A percentile compares a stretch with the other conserved stretches of the same genome.
These are phyloP conservation scores for Blastobotrys arbuscula DNA, from an alignment of 1,139 yeast genomes.

Conservation along the genomic window DNA sequence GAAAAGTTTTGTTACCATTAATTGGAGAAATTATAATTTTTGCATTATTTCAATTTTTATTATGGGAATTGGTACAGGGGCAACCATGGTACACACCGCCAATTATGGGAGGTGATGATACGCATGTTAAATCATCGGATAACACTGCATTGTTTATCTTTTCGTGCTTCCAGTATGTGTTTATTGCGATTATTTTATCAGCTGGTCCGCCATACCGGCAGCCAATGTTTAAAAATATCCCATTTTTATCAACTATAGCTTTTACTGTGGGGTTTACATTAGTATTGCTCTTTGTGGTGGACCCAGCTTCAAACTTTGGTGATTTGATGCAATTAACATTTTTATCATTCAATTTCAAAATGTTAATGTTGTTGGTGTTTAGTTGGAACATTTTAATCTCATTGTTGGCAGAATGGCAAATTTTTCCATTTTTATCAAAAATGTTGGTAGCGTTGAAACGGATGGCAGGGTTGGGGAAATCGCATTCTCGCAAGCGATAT, in stretches of 20 bases:
- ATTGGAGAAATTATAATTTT: conserved; percentile 64
- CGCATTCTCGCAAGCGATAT: conserved; percentile 30
- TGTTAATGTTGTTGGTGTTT: conserved; percentile 44
- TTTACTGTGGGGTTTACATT: conserved; percentile 47
- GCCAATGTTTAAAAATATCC: conserved; percentile 60
- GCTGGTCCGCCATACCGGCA: conserved; percentile 96
- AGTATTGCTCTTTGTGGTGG: conserved; percentile 47
- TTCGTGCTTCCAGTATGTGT: conserved; percentile 83
- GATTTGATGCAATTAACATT: conserved; percentile 68
- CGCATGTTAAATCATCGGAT: conserved; percentile 80
- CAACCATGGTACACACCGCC: conserved; percentile 75
- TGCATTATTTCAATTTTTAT: conserved; percentile 54
- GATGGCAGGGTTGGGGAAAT: conserved; percentile 26
- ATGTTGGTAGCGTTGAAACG: conserved; percentile 29
- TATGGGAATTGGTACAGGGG: conserved; percentile 54
- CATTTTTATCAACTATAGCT: conserved; percentile 61
- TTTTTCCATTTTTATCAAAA: conserved; percentile 34
- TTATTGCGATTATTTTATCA: conserved; percentile 74
- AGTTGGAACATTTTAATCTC: conserved; percentile 47
- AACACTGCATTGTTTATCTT: conserved; percentile 78
- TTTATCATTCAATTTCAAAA: conserved; percentile 48
- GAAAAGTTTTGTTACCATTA: conserved; percentile 77
- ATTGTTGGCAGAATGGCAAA: conserved; percentile 41
- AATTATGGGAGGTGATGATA: conserved; percentile 73
- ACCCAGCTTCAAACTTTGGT: conserved; percentile 51